Base-by-base conservation (phyloP, 2,329 filamentous ascomycete species). In the Botrytis squamosa region DNA sequence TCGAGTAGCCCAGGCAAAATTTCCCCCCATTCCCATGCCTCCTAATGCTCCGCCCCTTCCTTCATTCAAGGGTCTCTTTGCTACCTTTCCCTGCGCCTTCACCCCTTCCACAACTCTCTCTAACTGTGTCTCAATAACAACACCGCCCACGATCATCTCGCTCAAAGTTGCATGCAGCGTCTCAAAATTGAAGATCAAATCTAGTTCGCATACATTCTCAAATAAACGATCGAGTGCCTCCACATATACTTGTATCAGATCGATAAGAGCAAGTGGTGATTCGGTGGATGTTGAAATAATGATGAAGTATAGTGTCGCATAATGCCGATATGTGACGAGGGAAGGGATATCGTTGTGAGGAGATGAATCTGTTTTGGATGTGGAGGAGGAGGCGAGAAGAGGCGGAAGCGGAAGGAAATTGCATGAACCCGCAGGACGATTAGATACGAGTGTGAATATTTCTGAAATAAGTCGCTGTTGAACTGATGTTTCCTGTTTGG, bases 131-230 rank as follows among this genome's bases (percentile, higher is more conserved):
- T 98, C 95, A 38, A 98, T 91, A 25, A 98, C 95, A 22, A 98
- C 94, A 1, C 95, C 95, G 22, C 95, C 95, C 25, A 97, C 93
- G 73, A 98, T 92, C 93, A 98, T 97, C 86, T 98, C 95, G 74
- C 90, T 91, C 16, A 98, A 85, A 25, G 94, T 91, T 14, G 95
- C 93, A 85, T 99, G 96, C 80, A 99, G 86, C 25, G 94, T 97
- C 87, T 99, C 96, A 79, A 97, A 99, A 82, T 98, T 98, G 86
- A 99, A 99, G 82, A 99, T 99, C 78, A 99, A 88, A 83, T 99
- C 86, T 73, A 99, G 86, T 85, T 99, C 96, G 87, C 96, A 99
- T 16, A 99, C 96, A 82, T 99, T 98, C 84, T 98, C 96, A 81
- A 99, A 99, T 59, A 99, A 87, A 77, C 94, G 90, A 83, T 99